Evolutionary conservation across 2,329 filamentous ascomycete species (phyloP).

Genomic region (Paradendryphiella salina): DNA sequence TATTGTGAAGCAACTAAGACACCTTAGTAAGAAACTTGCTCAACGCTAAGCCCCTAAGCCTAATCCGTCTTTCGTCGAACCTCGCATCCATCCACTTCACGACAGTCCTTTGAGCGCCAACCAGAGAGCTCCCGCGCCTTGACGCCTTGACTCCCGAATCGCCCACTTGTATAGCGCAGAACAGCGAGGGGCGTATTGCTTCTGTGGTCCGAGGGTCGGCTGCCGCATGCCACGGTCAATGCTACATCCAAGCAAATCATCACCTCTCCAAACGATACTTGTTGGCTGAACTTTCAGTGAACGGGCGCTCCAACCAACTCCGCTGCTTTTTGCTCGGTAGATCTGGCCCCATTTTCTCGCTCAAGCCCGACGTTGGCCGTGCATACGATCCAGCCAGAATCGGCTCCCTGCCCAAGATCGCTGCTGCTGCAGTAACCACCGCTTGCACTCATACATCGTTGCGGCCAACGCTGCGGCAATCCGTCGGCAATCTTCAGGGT

Average conservation of each 20-base stretch:
- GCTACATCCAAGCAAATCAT: slow-evolving; percentile 1
- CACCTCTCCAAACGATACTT: neutral
- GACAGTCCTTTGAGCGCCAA: slow-evolving; percentile 19
- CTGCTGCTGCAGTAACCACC: slow-evolving; percentile 18
- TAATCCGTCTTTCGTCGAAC: slow-evolving; percentile 20
- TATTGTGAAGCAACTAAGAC: slow-evolving; percentile 13
- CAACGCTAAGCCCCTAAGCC: slow-evolving; percentile 25
- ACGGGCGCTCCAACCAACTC: neutral
- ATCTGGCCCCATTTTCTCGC: slow-evolving; percentile 13
- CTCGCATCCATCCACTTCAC: slow-evolving; percentile 25
- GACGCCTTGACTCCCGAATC: slow-evolving; percentile 19
- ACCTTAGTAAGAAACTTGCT: slow-evolving; percentile 29
- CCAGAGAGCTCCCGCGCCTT: slow-evolving; percentile 27
- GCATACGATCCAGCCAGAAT: slow-evolving; percentile 10
- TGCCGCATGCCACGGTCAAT: slow-evolving; percentile 17
- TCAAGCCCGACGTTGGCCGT: slow-evolving; percentile 8
- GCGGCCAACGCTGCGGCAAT: slow-evolving; percentile 21
- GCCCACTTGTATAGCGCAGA: slow-evolving; percentile 17
- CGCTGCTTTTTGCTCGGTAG: slow-evolving; percentile 4
- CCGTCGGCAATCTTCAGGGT: slow-evolving; percentile 25
- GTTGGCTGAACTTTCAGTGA: slow-evolving; percentile 9
- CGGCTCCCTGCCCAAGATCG: slow-evolving; percentile 16
- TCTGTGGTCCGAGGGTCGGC: slow-evolving; percentile 14
- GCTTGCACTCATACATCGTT: slow-evolving; percentile 18
- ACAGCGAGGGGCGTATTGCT: slow-evolving; percentile 14